These are phyloP conservation scores for barley (Hordeum vulgare) DNA, from an alignment of 176 grass and related monocot species.

Conservation along the genomic window MorexV3_pseudomolecules_assembly NC_058518.1:16426069-16426568, in stretches of 20 bases:
- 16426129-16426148: neutral
- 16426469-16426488: neutral
- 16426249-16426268: neutral
- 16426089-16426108: neutral
- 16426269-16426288: too few relatives aligned
- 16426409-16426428: neutral
- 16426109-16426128: neutral
- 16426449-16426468: neutral
- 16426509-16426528: neutral
- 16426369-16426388: neutral
- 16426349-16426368: neutral
- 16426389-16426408: neutral
- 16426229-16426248: neutral
- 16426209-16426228: neutral
- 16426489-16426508: neutral
- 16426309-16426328: neutral
- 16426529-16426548: neutral
- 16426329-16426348: neutral
- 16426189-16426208: neutral
- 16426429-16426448: neutral
- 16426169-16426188: neutral
- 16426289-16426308: neutral
- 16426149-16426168: neutral
- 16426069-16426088: too few relatives aligned
- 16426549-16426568: neutral